phyloP scores from a whole-genome alignment of 1,284 basidiomycete species.

The Malassezia psittaci region DNA sequence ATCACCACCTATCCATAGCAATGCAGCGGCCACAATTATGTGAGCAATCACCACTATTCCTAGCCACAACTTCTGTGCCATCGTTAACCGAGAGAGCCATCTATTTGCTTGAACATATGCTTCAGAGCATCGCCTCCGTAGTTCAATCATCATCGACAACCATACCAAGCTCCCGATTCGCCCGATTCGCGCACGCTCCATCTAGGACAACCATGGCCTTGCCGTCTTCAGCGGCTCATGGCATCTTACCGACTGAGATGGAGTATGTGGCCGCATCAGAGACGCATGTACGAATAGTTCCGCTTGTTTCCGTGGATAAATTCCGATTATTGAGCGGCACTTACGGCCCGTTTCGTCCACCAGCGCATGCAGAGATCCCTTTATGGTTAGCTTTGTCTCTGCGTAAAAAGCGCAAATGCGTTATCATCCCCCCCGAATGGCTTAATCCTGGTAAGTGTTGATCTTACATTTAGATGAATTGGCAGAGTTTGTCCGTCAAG shows the following conservation, averaged over 20 bases:
- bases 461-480: not conserved
- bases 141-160: too few species aligned
- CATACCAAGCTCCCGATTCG: too few species aligned
- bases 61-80: not conserved
- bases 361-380: conserved; percentile 68
- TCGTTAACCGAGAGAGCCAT: not conserved
- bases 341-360: conserved; percentile 84
- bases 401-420: conserved; percentile 85
- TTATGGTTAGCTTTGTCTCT: conserved; percentile 90
- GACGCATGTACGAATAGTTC: conserved; percentile 32
- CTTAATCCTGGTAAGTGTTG: conserved; percentile 62
- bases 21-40: not conserved
- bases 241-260: conserved; percentile 17
- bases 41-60: not conserved
- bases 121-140: too few species aligned
- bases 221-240: conserved; percentile 3
- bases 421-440: conserved; percentile 81
- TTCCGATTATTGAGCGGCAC: conserved; percentile 40
- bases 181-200: not conserved
- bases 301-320: conserved; percentile 34
- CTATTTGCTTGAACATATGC: too few species aligned
- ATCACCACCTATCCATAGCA: conserved; percentile 4
- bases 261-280: conserved; percentile 19
- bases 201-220: conserved; percentile 8
- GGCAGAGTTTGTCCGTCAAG: conserved; percentile 6